phyloP scores from a whole-genome alignment of 2,329 filamentous ascomycete species.

The Biscogniauxia marginata region DNA sequence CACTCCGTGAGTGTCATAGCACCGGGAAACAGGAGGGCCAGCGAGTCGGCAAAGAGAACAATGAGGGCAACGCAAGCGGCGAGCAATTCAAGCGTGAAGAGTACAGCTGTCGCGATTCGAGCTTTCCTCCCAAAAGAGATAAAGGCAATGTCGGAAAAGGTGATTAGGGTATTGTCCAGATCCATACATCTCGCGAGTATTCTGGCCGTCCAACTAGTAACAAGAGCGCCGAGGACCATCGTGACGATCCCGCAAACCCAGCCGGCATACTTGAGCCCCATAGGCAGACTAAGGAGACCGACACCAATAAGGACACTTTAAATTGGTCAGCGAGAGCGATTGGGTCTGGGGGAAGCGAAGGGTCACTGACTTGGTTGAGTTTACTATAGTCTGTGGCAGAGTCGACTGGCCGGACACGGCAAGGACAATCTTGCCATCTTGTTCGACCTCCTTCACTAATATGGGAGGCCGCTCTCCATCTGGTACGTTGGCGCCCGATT shows the following conservation, averaged over 20 bases:
- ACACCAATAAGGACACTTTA: slow-evolving; percentile 77
- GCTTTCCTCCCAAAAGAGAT: slow-evolving; percentile 84
- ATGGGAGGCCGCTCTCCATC: slow-evolving; percentile 69
- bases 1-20: slow-evolving; percentile 65
- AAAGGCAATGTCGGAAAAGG: slow-evolving; percentile 90
- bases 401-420: slow-evolving; percentile 93
- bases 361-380: slow-evolving; percentile 71
- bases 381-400: slow-evolving; percentile 91
- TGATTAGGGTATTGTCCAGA: slow-evolving; percentile 79
- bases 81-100: slow-evolving; percentile 85
- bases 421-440: slow-evolving; percentile 81
- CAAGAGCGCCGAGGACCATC: slow-evolving; percentile 68
- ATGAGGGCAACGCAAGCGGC: slow-evolving; percentile 76
- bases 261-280: slow-evolving; percentile 83
- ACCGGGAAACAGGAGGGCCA: slow-evolving; percentile 74
- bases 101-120: slow-evolving; percentile 74
- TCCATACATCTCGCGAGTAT: slow-evolving; percentile 87
- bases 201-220: slow-evolving; percentile 83
- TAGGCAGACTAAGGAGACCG: slow-evolving; percentile 81
- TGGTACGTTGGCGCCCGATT: slow-evolving; percentile 43
- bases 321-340: slow-evolving; percentile 6
- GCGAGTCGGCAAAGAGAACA: slow-evolving; percentile 74
- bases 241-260: slow-evolving; percentile 82
- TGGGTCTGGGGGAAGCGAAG: not conserved
- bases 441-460: slow-evolving; percentile 84